A percentile compares a stretch with the other conserved stretches of the same genome.
These are phyloP conservation scores for Grigorovia humatica DNA, from an alignment of 805 yeast genomes.

Conservation along the genomic window DNA sequence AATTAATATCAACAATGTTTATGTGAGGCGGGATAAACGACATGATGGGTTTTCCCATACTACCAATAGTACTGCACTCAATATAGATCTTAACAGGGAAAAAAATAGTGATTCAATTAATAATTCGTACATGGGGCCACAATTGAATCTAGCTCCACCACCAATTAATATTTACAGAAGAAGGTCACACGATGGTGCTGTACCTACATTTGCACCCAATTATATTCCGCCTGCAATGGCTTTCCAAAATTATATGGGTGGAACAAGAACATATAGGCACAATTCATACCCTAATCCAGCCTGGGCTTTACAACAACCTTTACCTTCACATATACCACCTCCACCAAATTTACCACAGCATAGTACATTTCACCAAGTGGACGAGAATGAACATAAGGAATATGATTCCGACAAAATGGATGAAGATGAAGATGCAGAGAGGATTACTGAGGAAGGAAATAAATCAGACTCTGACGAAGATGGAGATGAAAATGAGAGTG, in stretches of 20 bases:
- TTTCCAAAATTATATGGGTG: constrained; percentile 9
- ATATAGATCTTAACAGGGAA: constrained; percentile 4
- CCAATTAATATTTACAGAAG: constrained; percentile 55
- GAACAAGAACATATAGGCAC: constrained; percentile 11
- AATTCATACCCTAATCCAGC: constrained; percentile 14
- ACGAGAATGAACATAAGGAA: neutral
- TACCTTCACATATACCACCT: neutral
- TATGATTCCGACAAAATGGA: neutral
- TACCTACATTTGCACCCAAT: neutral
- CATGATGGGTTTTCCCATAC: constrained; percentile 11
- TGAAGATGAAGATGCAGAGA: neutral
- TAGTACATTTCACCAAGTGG: neutral
- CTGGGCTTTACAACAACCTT: constrained; percentile 3
- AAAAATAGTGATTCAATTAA: neutral
- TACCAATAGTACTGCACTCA: no score
- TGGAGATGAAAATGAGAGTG: neutral
- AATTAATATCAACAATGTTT: constrained; percentile 30
- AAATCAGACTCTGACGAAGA: neutral
- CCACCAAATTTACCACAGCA: neutral
- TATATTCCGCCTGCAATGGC: constrained; percentile 2
- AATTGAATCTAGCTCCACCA: constrained; percentile 63
- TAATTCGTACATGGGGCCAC: constrained; percentile 23
- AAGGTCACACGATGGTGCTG: constrained; percentile 18
- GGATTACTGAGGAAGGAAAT: neutral
- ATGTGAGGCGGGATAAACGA: constrained; percentile 16